Percentiles rank a stretch among this genome's conserved stretches.
phyloP scores from a whole-genome alignment of 768 basidiomycete genomes.

The Lactarius sanguifluus region DNA sequence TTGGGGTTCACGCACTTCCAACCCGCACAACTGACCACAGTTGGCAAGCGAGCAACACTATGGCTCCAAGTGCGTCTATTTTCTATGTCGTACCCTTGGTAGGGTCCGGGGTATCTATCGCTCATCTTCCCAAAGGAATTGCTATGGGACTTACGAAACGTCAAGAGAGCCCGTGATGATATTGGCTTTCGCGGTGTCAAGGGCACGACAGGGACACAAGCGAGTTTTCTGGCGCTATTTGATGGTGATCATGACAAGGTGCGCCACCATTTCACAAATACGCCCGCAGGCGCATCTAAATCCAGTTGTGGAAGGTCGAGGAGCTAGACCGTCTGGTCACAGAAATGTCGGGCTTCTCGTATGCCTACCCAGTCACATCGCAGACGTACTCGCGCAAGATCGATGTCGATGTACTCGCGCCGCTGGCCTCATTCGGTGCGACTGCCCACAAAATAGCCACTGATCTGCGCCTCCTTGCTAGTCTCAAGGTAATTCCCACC shows the following conservation, averaged over 20 bases:
- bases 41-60: slow-evolving; percentile 93
- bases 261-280: slow-evolving; percentile 1
- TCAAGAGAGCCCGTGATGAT: slow-evolving; percentile 86
- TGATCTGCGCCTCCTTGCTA: slow-evolving; percentile 90
- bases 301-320: slow-evolving; percentile 58
- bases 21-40: slow-evolving; percentile 96
- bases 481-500: slow-evolving; percentile 66
- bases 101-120: neutral
- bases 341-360: slow-evolving; percentile 86
- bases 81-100: neutral
- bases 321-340: slow-evolving; percentile 87
- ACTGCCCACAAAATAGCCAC: slow-evolving; percentile 98
- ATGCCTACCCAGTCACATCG: slow-evolving; percentile 96
- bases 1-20: slow-evolving; percentile 99
- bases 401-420: slow-evolving; percentile 88
- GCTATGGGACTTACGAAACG: slow-evolving; percentile 93
- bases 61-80: slow-evolving; percentile 79
- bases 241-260: slow-evolving; percentile 95
- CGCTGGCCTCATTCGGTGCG: slow-evolving; percentile 86
- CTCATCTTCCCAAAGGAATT: slow-evolving; percentile 61
- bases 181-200: slow-evolving; percentile 98
- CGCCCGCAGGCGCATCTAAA: neutral
- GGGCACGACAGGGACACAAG: slow-evolving; percentile 99
- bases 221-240: slow-evolving; percentile 90
- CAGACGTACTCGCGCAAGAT: slow-evolving; percentile 99